These are phyloP conservation scores for Achaetomiella virescens DNA, from an alignment of 495 filamentous ascomycete species.

Conservation along the genomic window DNA sequence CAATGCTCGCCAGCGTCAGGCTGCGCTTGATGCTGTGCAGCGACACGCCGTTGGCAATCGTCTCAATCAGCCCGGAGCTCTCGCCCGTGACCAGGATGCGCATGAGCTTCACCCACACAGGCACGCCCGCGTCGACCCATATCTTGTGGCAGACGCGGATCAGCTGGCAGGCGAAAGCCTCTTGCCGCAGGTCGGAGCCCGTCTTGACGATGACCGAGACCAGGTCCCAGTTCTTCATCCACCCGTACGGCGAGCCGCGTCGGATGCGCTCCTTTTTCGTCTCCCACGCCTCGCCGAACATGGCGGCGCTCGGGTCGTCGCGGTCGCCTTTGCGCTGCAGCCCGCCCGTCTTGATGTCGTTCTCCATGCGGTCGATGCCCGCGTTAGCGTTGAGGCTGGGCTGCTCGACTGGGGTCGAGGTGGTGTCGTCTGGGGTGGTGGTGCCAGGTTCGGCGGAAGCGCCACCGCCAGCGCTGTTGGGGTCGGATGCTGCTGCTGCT, in stretches of 20 bases:
- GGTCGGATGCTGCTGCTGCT: constrained; percentile 34
- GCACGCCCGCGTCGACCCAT: constrained; percentile 61
- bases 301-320: constrained; percentile 73
- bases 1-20: constrained; percentile 60
- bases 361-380: constrained; percentile 72
- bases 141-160: constrained; percentile 70
- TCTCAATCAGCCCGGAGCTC: constrained; percentile 71
- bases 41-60: constrained; percentile 72
- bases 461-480: constrained; percentile 24
- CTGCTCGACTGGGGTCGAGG: constrained; percentile 16
- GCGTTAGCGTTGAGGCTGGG: constrained; percentile 54
- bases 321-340: constrained; percentile 68
- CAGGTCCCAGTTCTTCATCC: constrained; percentile 76
- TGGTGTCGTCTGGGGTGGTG: constrained; percentile 33
- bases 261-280: constrained; percentile 70
- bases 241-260: constrained; percentile 67
- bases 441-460: no score
- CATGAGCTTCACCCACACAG: constrained; percentile 78
- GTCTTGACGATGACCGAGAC: constrained; percentile 77
- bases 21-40: constrained; percentile 70
- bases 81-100: constrained; percentile 73
- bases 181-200: constrained; percentile 67
- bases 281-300: constrained; percentile 72
- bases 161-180: constrained; percentile 73
- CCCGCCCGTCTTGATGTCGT: constrained; percentile 71